phyloP scores from a whole-genome alignment of 2,329 filamentous ascomycete species.

The Zopfia rhizophila region DNA sequence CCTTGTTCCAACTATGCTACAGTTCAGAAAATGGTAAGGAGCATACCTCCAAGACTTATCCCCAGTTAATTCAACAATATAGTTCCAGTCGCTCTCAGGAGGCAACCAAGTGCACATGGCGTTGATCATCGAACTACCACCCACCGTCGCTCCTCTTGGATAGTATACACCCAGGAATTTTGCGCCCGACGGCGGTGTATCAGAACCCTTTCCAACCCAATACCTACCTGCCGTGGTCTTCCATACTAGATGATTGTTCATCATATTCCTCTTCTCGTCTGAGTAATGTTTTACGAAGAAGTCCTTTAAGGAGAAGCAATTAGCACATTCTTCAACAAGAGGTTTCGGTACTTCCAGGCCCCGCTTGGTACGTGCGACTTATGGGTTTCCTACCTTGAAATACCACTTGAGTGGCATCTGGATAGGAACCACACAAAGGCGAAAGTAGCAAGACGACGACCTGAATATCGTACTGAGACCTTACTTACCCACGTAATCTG shows the following conservation, averaged over 20 bases:
- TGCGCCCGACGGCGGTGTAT: conserved; percentile 62
- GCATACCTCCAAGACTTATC: conserved; percentile 64
- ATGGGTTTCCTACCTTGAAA: too few relatives aligned
- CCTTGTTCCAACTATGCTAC: background rate
- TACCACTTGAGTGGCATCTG: too few relatives aligned
- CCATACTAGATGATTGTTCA: conserved; percentile 68
- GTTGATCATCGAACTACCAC: conserved; percentile 69
- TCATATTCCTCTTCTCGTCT: conserved; percentile 61
- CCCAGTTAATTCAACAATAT: conserved; percentile 67
- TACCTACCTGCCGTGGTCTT: conserved; percentile 60
- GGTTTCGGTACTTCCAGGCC: too few relatives aligned
- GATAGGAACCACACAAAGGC: conserved; percentile 66
- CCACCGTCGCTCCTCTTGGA: conserved; percentile 64
- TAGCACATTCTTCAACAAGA: too few relatives aligned
- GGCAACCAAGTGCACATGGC: conserved; percentile 68
- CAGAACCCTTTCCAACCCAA: conserved; percentile 62
- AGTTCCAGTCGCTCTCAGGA: conserved; percentile 67
- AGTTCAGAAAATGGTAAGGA: conserved; percentile 33
- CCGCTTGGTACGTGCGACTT: too few relatives aligned
- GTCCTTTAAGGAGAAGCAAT: too few relatives aligned
- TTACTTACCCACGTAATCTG: conserved; percentile 49
- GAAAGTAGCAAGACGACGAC: conserved; percentile 62
- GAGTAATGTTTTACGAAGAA: conserved; percentile 70
- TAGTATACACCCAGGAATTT: conserved; percentile 64
- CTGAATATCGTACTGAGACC: conserved; percentile 62